A percentile compares a stretch with the other conserved stretches of the same genome.
Evolutionary conservation across 2,329 filamentous ascomycete genomes (phyloP).

Genomic region (Colletotrichum zoysiae): DNA sequence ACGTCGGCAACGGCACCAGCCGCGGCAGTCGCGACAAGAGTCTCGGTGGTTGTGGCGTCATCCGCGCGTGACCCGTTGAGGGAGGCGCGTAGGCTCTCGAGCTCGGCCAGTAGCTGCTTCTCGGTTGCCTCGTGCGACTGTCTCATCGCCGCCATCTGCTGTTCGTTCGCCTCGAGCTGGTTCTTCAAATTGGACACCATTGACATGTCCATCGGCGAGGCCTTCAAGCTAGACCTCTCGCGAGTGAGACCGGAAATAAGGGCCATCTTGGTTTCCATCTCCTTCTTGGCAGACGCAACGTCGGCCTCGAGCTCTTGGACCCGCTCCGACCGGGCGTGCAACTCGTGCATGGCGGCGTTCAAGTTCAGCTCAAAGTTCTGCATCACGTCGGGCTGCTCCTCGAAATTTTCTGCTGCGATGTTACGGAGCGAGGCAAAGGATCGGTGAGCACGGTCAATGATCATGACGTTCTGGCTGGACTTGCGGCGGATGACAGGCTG

Average conservation of each 20-base stretch:
- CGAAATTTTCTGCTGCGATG: conserved; percentile 88
- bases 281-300: conserved; percentile 85
- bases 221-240: conserved; percentile 90
- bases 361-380: conserved; percentile 94
- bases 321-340: conserved; percentile 87
- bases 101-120: conserved; percentile 77
- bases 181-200: conserved; percentile 89
- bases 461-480: conserved; percentile 89
- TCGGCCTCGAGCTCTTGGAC: conserved; percentile 92
- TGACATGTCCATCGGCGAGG: conserved; percentile 88
- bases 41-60: conserved; percentile 8
- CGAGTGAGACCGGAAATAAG: conserved; percentile 95
- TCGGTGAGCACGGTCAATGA: conserved; percentile 90
- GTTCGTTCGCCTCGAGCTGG: conserved; percentile 89
- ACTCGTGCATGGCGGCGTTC: conserved; percentile 91
- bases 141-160: conserved; percentile 79
- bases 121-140: conserved; percentile 81
- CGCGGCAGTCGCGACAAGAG: conserved; percentile 35
- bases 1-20: conserved; percentile 32
- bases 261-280: conserved; percentile 96
- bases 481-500: conserved; percentile 90
- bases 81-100: conserved; percentile 74
- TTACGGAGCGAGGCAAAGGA: conserved; percentile 91
- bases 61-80: conserved; percentile 48
- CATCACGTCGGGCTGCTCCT: conserved; percentile 83